phyloP scores from a whole-genome alignment of 352 stramenopile genomes.

The Globisporangium nagaii region DNA sequence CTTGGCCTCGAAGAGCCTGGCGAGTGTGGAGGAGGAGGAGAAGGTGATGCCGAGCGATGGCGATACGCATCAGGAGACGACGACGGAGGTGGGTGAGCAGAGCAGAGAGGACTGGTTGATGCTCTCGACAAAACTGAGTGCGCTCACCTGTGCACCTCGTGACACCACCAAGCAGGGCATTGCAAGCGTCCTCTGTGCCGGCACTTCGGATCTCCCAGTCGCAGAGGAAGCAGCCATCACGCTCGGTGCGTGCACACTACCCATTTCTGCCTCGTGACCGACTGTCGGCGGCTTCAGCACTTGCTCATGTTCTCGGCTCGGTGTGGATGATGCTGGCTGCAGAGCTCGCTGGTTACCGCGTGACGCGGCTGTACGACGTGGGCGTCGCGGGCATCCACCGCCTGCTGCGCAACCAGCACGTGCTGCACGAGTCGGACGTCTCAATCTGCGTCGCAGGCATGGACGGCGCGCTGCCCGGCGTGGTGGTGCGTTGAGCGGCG shows the following conservation, averaged over 20 bases:
- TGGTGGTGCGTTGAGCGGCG: constrained; percentile 94
- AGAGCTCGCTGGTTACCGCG: constrained; percentile 87
- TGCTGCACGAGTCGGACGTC: constrained; percentile 84
- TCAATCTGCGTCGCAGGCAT: constrained; percentile 96
- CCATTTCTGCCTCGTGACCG: neutral
- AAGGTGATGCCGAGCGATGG: too few relatives aligned
- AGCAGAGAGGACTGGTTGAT: too few relatives aligned
- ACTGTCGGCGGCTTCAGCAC: too few relatives aligned
- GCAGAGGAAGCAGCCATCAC: constrained; percentile 95
- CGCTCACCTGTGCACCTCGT: neutral
- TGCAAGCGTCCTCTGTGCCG: constrained; percentile 90
- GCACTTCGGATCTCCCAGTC: constrained; percentile 94
- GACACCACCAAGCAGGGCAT: neutral
- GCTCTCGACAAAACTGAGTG: too few relatives aligned
- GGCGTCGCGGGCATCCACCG: constrained; percentile 93
- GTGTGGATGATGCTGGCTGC: neutral
- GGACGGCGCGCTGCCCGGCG: constrained; percentile 95
- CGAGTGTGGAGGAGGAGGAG: neutral
- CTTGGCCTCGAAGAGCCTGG: constrained; percentile 41
- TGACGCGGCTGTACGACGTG: constrained; percentile 88
- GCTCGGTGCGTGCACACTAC: constrained; percentile 36
- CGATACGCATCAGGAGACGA: neutral
- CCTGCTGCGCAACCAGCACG: constrained; percentile 82
- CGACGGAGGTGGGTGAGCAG: neutral
- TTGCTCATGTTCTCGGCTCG: neutral